Base-by-base conservation (phyloP, 2,329 filamentous ascomycete genomes). In the Aaosphaeria pasadenensis region DNA sequence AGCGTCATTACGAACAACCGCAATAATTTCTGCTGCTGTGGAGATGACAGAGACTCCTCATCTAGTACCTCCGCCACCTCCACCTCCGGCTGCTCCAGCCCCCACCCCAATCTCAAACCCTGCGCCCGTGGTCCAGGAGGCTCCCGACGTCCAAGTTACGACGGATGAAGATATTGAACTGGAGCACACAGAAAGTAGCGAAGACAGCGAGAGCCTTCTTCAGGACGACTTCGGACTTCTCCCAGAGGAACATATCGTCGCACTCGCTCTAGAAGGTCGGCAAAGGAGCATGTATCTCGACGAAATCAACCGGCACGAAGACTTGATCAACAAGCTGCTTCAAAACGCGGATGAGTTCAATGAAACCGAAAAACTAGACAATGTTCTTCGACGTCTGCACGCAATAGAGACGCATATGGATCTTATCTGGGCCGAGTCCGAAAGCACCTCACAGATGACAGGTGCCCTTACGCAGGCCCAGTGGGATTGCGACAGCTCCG, bases 361-460 rank as follows among this genome's bases (percentile, higher is more conserved):
- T n/a, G 24, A 43, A 9, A 30, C 24, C 9, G 47, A 33, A 3
- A 47, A 54, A 11, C 29, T 63, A 7, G 42, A 41, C 4, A 45
- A 59, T 5, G 47, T 64, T 2, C 50, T 64, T 7, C 49, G 50
- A 3, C 49, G 54, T 24, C 47, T 69, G 9, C 55, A 51, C 24
- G 53, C 51, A 6, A 47, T 69, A 7, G 67, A 70, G 44, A 64
- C 60, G 2, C 66, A 69, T 39, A 48, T 65, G 6, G 67, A 70
- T 44, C 52, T 70, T 24, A 46, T 62, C 6, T 63, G 54, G 38
- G 50, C 53, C n/a, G 62, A 63, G 38, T 59, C 56, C 31, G 49
- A 49, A 11, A 41, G 44, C 7, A 35, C 49, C 6, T 44, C 52
- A 3, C 51, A 55, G 9, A 42, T 30, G 3, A 48, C 53, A 11